Conservation (phyloP, 495 filamentous ascomycete genomes). For the Daldinia grandis region DNA sequence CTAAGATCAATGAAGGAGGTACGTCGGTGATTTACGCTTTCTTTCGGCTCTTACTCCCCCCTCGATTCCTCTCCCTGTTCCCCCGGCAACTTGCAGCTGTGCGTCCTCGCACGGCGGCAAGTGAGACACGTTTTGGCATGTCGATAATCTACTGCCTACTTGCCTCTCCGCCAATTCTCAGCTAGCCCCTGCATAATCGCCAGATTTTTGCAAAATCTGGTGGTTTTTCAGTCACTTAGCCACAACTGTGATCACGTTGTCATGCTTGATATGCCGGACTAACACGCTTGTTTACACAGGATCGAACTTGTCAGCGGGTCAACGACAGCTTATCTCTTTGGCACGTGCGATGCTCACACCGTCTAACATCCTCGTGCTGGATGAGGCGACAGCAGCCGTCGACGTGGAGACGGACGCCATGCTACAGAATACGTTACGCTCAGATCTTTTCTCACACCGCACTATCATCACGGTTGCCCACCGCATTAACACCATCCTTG, state of each 20-base stretch:
- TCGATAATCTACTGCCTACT: conserved; percentile 17
- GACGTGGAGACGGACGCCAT: conserved; percentile 94
- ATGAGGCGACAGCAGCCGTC: conserved; percentile 97
- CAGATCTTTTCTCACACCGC: conserved; percentile 77
- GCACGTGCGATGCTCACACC: conserved; percentile 93
- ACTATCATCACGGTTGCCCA: conserved; percentile 99
- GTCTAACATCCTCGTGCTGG: conserved; percentile 95
- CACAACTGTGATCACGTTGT: conserved; percentile 1
- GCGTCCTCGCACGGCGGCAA: conserved; percentile 25
- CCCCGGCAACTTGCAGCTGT: conserved; percentile 41
- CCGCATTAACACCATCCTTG: conserved; percentile 95
- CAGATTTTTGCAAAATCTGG: conserved; percentile 6
- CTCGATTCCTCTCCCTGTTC: conserved; percentile 10
- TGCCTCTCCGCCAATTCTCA: conserved; percentile 6
- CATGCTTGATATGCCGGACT: conserved; percentile 39
- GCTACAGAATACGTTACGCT: conserved; percentile 72
- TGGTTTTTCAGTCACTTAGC: conserved; percentile 1
- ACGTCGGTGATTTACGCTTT: conserved; percentile 55
- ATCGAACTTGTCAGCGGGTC: conserved; percentile 84
- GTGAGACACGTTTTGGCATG: conserved; percentile 33
- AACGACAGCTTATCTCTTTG: conserved; percentile 91
- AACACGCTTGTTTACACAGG: conserved; percentile 52
- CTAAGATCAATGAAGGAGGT: conserved; percentile 93
- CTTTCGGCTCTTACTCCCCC: conserved; percentile 49
- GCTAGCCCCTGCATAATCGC: conserved; percentile 20